phyloP scores from a whole-genome alignment of 176 grass and related monocot species.

The Triticum turgidum region DNA sequence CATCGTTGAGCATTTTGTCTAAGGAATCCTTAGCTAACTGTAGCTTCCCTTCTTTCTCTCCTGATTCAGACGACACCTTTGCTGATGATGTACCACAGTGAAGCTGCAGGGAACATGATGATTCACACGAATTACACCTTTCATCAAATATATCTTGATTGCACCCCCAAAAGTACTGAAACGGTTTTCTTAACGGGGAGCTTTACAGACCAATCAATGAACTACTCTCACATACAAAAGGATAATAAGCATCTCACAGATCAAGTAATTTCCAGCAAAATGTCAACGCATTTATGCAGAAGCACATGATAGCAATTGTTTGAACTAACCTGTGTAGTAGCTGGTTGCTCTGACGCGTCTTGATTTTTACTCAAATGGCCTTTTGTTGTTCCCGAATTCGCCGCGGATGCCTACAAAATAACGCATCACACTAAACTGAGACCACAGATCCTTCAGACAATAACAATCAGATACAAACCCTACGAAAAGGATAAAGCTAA shows the following conservation, averaged over 20 bases:
- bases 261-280: conserved; percentile 13
- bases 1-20: conserved; percentile 54
- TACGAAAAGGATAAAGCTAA: not conserved
- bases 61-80: conserved; percentile 6
- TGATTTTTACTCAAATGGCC: conserved; percentile 35
- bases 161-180: not conserved
- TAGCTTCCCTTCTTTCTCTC: conserved; percentile 36
- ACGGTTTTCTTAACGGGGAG: not conserved
- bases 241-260: not conserved
- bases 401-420: conserved; percentile 29
- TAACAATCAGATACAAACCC: not conserved
- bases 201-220: not conserved
- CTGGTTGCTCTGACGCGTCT: conserved; percentile 30
- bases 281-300: not conserved
- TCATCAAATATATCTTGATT: not conserved
- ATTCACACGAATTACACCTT: not conserved
- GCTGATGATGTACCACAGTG: conserved; percentile 28
- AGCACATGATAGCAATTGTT: not conserved
- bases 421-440: not conserved
- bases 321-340: conserved; percentile 36
- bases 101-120: conserved; percentile 27
- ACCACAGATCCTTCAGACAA: not conserved
- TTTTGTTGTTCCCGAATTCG: not conserved
- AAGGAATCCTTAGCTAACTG: conserved; percentile 53
- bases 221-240: not conserved